These are phyloP conservation scores for Apiotrichum montevideense DNA, from an alignment of 1,284 basidiomycete genomes.

Conservation along the genomic window DNA sequence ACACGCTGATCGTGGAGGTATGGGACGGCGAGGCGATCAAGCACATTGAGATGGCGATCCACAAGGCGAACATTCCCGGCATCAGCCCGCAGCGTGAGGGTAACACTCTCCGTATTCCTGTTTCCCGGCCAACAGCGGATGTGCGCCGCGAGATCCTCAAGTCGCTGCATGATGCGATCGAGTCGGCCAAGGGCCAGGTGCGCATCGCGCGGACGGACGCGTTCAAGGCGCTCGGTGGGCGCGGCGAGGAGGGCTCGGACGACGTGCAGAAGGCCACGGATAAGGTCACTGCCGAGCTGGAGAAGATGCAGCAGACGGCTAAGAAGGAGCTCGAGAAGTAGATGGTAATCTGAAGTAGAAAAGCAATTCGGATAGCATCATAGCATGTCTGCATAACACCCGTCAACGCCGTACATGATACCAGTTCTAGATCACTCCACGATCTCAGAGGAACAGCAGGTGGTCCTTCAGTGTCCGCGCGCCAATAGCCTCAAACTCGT, in stretches of 20 bases:
- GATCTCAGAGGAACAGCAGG: constrained; percentile 33
- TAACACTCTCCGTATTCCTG: constrained; percentile 34
- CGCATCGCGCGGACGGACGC: constrained; percentile 39
- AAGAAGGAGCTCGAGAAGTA: constrained; percentile 47
- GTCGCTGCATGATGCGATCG: constrained; percentile 29
- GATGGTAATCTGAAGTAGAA: no score
- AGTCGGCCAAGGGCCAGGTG: constrained; percentile 42
- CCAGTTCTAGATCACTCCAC: no score
- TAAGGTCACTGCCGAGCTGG: constrained; percentile 32
- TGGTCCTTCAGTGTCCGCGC: constrained; percentile 50
- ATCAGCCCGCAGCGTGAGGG: constrained; percentile 38
- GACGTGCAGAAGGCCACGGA: constrained; percentile 41
- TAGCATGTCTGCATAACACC: no score
- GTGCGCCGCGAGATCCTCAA: constrained; percentile 36
- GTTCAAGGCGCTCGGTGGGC: constrained; percentile 38
- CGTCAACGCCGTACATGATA: no score
- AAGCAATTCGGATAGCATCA: neutral
- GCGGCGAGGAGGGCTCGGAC: constrained; percentile 32
- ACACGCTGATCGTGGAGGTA: constrained; percentile 38
- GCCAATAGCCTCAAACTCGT: constrained; percentile 69
- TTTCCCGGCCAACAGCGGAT: constrained; percentile 39
- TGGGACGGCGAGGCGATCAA: constrained; percentile 41
- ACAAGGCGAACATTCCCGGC: constrained; percentile 45
- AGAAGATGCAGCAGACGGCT: constrained; percentile 31
- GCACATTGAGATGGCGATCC: constrained; percentile 41